Base-by-base conservation (phyloP, 768 basidiomycete species). In the Termitomyces eurrhizus region DNA sequence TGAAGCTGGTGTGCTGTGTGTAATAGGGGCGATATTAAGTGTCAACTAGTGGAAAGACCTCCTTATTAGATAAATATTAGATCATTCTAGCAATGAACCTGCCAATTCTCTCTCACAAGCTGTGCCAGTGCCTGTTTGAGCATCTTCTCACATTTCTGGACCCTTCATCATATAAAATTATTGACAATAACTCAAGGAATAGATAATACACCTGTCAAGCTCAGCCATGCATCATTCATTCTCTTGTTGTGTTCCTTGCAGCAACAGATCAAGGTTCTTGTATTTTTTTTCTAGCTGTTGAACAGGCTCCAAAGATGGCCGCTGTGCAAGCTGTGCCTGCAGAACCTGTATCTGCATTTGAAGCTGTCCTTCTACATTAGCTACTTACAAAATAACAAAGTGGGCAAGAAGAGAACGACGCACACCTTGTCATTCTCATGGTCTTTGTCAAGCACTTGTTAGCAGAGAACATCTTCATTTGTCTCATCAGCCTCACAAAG, bases 171-270 rank as follows among this genome's bases (percentile, higher is more conserved):
- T 21, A 37, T 9, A 16, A 16, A 32, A 11, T 55, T n/a, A 39
- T 18, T 39, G 3, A 14, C 29, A 11, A 18, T 29, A 18, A 3
- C 29, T 44, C 26, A 2, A 29, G 11, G 24, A 41, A 24, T 2
- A n/a, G 52, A 9, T 26, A n/a, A 74, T 77, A 53, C 58, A 87
- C 88, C 87, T 79, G 58, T 93, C 91, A 3, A 92, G 77, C 60
- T 92, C 90, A 0, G 83, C 78, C 92, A 93, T 93, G 63, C 87
- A 89, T 52, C 88, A 79, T 65, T 93, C 91, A 66, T 94, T 94
- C 75, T 94, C 92, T 53, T 90, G 77, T 64, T 92, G 90, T 0
- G 92, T 93, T 0, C 91, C 92, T 61, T 89, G 83, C 0, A 92
- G 73, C 3, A 93, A 76, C 18, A 93, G 76, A 42, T 92, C 92